A percentile compares a stretch with the other conserved stretches of the same genome.
phyloP scores from a whole-genome alignment of 805 yeast species.

The Myxozyma geophila region DNA sequence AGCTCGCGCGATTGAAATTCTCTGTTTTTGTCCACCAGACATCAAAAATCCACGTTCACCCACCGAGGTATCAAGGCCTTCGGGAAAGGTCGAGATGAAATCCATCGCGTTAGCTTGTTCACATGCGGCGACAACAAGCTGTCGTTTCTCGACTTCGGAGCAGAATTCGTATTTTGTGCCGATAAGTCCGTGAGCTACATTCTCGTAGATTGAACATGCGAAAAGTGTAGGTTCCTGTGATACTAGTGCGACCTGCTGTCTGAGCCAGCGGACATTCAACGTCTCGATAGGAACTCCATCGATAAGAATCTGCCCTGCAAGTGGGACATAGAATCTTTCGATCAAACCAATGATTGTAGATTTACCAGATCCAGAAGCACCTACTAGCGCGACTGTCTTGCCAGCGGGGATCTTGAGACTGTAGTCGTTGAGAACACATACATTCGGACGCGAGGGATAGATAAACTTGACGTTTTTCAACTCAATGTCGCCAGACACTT shows the following conservation, averaged over 20 bases:
- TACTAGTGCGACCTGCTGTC: constrained; percentile 82
- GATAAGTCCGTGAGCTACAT: constrained; percentile 73
- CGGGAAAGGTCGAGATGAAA: constrained; percentile 58
- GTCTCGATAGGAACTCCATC: constrained; percentile 81
- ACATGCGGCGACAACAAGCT: constrained; percentile 50
- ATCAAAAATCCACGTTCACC: constrained; percentile 64
- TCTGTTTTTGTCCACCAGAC: constrained; percentile 71
- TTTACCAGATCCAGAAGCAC: constrained; percentile 70
- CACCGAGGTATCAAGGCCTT: constrained; percentile 53
- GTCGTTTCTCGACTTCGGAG: constrained; percentile 47
- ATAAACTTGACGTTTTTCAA: constrained; percentile 88
- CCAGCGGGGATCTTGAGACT: constrained; percentile 84
- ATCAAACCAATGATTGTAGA: constrained; percentile 56
- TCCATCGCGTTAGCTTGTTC: constrained; percentile 56
- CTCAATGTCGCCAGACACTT: constrained; percentile 63
- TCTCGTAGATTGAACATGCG: constrained; percentile 82
- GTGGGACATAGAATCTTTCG: constrained; percentile 72
- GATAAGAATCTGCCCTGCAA: constrained; percentile 70
- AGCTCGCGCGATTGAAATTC: constrained; percentile 67
- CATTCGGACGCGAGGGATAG: constrained; percentile 74
- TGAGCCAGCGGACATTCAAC: constrained; percentile 73
- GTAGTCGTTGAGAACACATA: constrained; percentile 79
- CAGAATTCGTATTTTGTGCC: constrained; percentile 42
- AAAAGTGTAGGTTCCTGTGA: constrained; percentile 76
- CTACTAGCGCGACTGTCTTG: constrained; percentile 85